A percentile compares a stretch with the other conserved stretches of the same genome.
phyloP scores from a whole-genome alignment of 208 protist genomes.

The Trypanosoma rangeli region DNA sequence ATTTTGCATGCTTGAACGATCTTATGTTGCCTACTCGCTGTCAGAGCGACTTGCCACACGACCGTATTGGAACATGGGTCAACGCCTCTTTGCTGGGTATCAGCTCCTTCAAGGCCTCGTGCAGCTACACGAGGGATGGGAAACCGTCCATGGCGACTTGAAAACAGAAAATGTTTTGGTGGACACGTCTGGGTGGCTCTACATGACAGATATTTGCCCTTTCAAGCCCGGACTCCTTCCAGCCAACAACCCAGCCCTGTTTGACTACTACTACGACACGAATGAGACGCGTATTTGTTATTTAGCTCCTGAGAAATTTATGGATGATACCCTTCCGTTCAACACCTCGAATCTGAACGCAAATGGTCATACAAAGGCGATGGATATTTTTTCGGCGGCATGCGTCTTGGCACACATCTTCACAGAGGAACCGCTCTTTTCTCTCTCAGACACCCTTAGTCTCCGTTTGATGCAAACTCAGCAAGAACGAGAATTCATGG shows the following conservation, averaged over 20 bases:
- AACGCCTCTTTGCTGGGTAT: slow-evolving; percentile 63
- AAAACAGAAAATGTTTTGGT: slow-evolving; percentile 89
- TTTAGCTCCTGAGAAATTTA: slow-evolving; percentile 87
- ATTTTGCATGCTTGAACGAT: slow-evolving; percentile 69
- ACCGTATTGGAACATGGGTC: slow-evolving; percentile 43
- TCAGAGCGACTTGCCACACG: slow-evolving; percentile 69
- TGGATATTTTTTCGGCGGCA: slow-evolving; percentile 85
- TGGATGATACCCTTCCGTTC: slow-evolving; percentile 27
- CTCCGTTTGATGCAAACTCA: slow-evolving; percentile 34
- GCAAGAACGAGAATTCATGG: slow-evolving; percentile 18
- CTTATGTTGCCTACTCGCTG: slow-evolving; percentile 74
- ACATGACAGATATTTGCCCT: slow-evolving; percentile 80
- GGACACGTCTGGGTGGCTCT: slow-evolving; percentile 66
- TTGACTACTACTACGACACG: slow-evolving; percentile 90
- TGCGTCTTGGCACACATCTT: slow-evolving; percentile 76
- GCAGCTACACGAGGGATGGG: slow-evolving; percentile 78
- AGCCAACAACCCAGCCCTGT: slow-evolving; percentile 70
- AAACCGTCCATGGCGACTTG: slow-evolving; percentile 83
- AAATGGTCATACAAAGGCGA: slow-evolving; percentile 57
- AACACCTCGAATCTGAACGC: slow-evolving; percentile 61
- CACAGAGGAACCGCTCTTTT: slow-evolving; percentile 67
- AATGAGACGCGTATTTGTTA: slow-evolving; percentile 80
- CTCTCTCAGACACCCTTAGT: slow-evolving; percentile 55
- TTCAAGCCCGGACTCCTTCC: slow-evolving; percentile 80
- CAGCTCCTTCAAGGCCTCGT: slow-evolving; percentile 71